A percentile compares a stretch with the other conserved stretches of the same genome.
Conservation (phyloP, 441 rosid species). For the Corymbia citriodora region DNA sequence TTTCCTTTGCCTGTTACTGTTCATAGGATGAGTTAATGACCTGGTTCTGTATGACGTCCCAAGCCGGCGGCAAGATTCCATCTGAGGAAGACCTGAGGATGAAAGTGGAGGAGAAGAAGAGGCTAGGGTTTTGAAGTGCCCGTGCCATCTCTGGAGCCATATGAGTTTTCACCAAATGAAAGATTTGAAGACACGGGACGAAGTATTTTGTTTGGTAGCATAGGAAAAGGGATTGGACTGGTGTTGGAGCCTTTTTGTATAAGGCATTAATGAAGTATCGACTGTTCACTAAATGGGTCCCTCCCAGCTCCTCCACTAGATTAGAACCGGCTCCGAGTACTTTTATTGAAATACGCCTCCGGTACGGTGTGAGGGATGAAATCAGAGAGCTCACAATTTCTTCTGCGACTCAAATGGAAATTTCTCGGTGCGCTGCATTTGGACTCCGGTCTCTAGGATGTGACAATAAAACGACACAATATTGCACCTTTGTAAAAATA, state of each 20-base stretch:
- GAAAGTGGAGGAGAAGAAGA: conserved; percentile 50
- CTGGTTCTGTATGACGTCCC: conserved; percentile 52
- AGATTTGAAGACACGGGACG: background rate
- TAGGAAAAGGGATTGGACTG: background rate
- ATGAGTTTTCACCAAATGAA: background rate
- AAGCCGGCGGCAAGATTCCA: conserved; percentile 30
- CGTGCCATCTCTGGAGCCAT: background rate
- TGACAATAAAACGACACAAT: background rate
- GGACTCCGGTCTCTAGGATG: background rate
- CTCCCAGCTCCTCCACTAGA: background rate
- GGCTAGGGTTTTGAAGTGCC: conserved; percentile 40
- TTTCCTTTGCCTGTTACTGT: background rate
- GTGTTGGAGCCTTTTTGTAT: background rate
- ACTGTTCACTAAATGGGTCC: background rate
- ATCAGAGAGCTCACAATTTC: background rate
- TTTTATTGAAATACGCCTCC: background rate
- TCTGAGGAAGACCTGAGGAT: conserved; percentile 46
- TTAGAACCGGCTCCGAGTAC: background rate
- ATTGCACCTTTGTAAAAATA: background rate
- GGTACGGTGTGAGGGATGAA: background rate
- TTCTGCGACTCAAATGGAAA: too few species aligned
- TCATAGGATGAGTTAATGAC: conserved; percentile 76
- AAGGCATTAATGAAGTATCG: background rate
- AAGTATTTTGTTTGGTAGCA: background rate
- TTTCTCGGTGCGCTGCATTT: too few species aligned